A percentile compares a stretch with the other conserved stretches of the same genome.
phyloP scores from a whole-genome alignment of 352 stramenopile species.

The Blastocystis sp. region DNA sequence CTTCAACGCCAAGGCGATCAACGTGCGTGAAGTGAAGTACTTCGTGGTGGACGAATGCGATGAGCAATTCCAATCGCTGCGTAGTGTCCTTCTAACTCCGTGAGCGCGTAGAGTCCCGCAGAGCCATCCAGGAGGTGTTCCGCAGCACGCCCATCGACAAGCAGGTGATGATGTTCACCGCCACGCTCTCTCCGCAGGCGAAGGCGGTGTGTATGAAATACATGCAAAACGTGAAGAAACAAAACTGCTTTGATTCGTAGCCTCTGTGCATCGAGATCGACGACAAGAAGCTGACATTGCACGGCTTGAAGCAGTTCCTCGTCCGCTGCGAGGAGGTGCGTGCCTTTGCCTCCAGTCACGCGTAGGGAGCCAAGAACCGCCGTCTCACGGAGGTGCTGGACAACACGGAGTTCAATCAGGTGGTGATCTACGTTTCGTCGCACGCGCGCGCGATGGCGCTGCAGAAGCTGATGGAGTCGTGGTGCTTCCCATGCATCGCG shows the following conservation, averaged over 20 bases:
- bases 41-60: conserved; percentile 99
- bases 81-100: neutral
- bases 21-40: conserved; percentile 97
- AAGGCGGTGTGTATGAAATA: conserved; percentile 98
- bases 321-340: conserved; percentile 74
- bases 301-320: conserved; percentile 99
- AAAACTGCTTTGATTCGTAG: conserved; percentile 13
- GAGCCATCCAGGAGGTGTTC: conserved; percentile 99
- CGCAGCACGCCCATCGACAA: conserved; percentile 96
- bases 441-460: conserved; percentile 87
- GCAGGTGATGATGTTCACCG: conserved; percentile 97
- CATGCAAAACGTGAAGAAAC: conserved; percentile 75
- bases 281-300: conserved; percentile 98
- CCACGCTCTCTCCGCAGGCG: conserved; percentile 97
- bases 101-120: conserved; percentile 86
- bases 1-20: conserved; percentile 79
- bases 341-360: neutral
- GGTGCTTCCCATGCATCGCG: conserved; percentile 99
- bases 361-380: conserved; percentile 78
- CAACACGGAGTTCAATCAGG: conserved; percentile 99
- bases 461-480: conserved; percentile 95
- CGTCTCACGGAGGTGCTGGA: conserved; percentile 89
- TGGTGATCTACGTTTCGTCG: conserved; percentile 82
- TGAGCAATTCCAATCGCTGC: conserved; percentile 87
- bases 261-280: conserved; percentile 89